A percentile compares a stretch with the other conserved stretches of the same genome.
These are phyloP conservation scores for Fragilaria crotonensis DNA, from an alignment of 108 stramenopile species.

Conservation along the genomic window DNA sequence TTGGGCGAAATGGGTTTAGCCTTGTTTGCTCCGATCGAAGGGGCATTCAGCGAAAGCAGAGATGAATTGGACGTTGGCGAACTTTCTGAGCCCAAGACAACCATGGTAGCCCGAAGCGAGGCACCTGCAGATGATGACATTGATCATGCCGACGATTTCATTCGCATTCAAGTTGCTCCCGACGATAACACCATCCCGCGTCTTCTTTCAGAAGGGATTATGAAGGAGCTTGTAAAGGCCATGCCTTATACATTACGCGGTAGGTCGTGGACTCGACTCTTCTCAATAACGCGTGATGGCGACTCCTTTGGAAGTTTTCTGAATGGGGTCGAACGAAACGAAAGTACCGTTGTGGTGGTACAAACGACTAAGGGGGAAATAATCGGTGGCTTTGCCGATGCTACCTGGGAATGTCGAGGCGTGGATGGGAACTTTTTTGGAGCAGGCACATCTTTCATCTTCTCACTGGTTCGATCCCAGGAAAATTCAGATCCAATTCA, in stretches of 20 bases:
- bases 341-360: slow-evolving; percentile 21
- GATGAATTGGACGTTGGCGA: not conserved
- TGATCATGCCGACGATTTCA: not conserved
- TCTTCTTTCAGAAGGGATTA: slow-evolving; percentile 12
- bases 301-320: slow-evolving; percentile 28
- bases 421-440: slow-evolving; percentile 15
- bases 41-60: not conserved
- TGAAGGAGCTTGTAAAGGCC: slow-evolving; percentile 12
- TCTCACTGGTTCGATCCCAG: slow-evolving; percentile 5
- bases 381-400: slow-evolving; percentile 32
- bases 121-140: not conserved
- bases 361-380: slow-evolving; percentile 23
- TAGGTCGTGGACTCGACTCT: slow-evolving; percentile 26
- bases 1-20: not conserved
- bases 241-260: slow-evolving; percentile 12
- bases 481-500: not conserved
- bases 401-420: slow-evolving; percentile 14
- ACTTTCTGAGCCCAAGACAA: not conserved
- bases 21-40: not conserved
- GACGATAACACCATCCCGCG: slow-evolving; percentile 6
- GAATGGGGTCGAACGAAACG: slow-evolving; percentile 3
- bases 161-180: not conserved
- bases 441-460: slow-evolving; percentile 26
- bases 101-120: not conserved
- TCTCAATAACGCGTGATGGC: slow-evolving; percentile 27